Base-by-base conservation (phyloP, 441 rosid genomes). In the Jatropha podagrica region DNA sequence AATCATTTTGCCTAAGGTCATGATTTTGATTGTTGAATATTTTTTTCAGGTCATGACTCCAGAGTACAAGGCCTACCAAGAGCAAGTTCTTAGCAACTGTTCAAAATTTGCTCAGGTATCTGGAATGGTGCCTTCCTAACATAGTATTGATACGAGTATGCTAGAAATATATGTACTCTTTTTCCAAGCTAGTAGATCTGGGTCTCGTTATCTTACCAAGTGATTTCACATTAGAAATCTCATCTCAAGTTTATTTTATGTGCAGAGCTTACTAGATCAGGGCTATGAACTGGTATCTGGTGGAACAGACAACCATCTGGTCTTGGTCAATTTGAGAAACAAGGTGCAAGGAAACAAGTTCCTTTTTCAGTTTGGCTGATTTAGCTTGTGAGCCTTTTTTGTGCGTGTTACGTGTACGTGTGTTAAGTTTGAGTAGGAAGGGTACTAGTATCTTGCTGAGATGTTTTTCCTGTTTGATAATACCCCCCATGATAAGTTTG, bases 251-350 rank as follows among this genome's bases (percentile, higher is more conserved):
- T 78, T 17, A 4, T 69, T 73, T 23, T 74, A 32, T 77, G 20
- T 85, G 85, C 93, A 95, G 99, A 69, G 91, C 77, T 84, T 93
- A 88, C 75, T 88, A 44, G 86, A 82, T 71, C 86, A 74, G 78
- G 98, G 95, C 71, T 95, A 95, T 80, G 99, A 93, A 46, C 84
- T 95, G 75, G 98, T 95, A 17, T 95, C 99, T 74, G 99, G 98
- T 74, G 99, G 99, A 79, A 93, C 99, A 41, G 97, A 91, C 2
- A 95, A 95, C 82, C 99, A 95, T 87, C 72, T 95, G 72, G 99
- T 95, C 65, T 83, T 95, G 89, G 98, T 95, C 81, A 95, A 95
- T 78, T 82, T 95, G 73, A 89, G 85, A 85, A 88, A 89, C 85
- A 88, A 91, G 97, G 99, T 93, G 87, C 58, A 74, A 27, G 48